phyloP scores from a whole-genome alignment of 73 alveolate species.

The Breviolum minutum region DNA sequence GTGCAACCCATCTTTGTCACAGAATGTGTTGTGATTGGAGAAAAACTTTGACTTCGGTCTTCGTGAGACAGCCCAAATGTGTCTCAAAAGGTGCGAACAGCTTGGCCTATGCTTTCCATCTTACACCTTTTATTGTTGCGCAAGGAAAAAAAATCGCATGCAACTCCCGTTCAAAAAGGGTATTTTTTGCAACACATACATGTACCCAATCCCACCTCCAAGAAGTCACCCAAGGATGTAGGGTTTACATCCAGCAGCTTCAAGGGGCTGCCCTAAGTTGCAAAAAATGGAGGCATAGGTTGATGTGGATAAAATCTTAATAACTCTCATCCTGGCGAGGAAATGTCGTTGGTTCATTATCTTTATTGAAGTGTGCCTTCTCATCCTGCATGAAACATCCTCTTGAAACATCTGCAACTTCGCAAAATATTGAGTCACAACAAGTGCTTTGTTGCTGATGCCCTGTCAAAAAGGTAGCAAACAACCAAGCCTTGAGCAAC shows the following conservation, averaged over 20 bases:
- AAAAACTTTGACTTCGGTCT: background rate
- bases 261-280: constrained; percentile 51
- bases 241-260: constrained; percentile 34
- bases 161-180: no score
- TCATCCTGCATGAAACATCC: no score
- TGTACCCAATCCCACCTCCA: constrained; percentile 13
- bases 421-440: background rate
- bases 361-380: background rate
- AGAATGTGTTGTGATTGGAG: background rate
- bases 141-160: no score
- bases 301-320: background rate
- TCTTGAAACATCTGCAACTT: no score
- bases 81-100: no score
- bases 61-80: background rate
- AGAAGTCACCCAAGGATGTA: constrained; percentile 42
- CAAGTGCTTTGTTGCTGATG: background rate
- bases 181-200: no score
- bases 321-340: background rate
- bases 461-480: background rate
- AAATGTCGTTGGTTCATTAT: background rate
- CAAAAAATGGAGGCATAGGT: background rate
- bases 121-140: no score
- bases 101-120: no score
- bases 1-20: no score
- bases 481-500: background rate